Evolutionary conservation across 1,139 yeast species (phyloP).

Genomic region (Yamadazyma siamensis): DNA sequence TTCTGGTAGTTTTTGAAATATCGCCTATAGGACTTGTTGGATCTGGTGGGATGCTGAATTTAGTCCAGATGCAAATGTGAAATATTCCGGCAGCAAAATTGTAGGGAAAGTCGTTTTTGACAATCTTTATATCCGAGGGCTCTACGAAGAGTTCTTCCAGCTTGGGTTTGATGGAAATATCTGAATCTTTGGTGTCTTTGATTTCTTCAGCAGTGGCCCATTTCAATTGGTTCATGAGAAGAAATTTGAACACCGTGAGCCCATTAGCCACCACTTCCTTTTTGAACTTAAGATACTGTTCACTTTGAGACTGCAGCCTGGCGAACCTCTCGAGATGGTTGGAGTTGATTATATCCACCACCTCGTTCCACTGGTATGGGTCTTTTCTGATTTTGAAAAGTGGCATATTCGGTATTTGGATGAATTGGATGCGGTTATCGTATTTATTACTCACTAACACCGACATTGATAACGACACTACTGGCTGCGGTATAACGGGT

Average conservation of each 20-base stretch:
- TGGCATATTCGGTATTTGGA: conserved; percentile 39
- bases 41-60: conserved; percentile 30
- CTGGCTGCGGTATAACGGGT: background rate
- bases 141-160: conserved; percentile 18
- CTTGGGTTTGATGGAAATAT: conserved; percentile 17
- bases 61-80: conserved; percentile 46
- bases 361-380: conserved; percentile 36
- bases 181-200: conserved; percentile 21
- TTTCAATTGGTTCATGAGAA: conserved; percentile 31
- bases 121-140: conserved; percentile 25
- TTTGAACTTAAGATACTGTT: conserved; percentile 34
- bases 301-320: conserved; percentile 31
- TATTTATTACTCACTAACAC: conserved; percentile 4
- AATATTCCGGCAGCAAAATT: conserved; percentile 32
- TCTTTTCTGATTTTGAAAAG: conserved; percentile 32
- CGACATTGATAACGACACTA: conserved; percentile 1
- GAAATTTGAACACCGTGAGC: conserved; percentile 33
- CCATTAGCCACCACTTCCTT: conserved; percentile 22
- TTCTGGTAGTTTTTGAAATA: conserved; percentile 35
- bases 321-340: conserved; percentile 41
- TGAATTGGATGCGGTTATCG: conserved; percentile 13
- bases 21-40: conserved; percentile 40
- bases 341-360: conserved; percentile 24
- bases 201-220: conserved; percentile 27
- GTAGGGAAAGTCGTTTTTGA: conserved; percentile 44